A percentile compares a stretch with the other conserved stretches of the same genome.
Evolutionary conservation across 2,329 filamentous ascomycete species (phyloP).

Genomic region (Fusarium palustre): DNA sequence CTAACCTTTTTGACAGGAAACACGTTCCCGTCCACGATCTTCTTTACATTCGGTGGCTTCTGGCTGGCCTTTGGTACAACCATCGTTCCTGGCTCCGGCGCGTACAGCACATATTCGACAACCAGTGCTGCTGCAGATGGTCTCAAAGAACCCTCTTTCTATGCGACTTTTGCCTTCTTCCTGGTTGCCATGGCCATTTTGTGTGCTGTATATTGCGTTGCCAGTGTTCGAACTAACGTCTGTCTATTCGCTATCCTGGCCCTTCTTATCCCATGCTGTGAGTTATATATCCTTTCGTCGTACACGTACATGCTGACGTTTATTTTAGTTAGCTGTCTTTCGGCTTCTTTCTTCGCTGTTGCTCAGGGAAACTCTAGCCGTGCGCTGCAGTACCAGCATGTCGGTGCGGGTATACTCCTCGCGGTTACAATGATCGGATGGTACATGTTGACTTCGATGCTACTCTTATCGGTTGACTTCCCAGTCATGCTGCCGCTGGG

Average conservation of each 20-base stretch:
- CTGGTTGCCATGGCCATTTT: conserved; percentile 71
- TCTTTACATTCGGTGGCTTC: conserved; percentile 61
- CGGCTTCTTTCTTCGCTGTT: conserved; percentile 49
- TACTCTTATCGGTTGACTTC: conserved; percentile 64
- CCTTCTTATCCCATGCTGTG: conserved; percentile 61
- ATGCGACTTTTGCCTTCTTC: conserved; percentile 67
- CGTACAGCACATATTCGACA: conserved; percentile 55
- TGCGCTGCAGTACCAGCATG: conserved; percentile 45
- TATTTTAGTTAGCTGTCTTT: conserved; percentile 44
- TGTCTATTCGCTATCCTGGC: conserved; percentile 69
- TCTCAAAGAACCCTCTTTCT: conserved; percentile 58
- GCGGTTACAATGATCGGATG: conserved; percentile 55
- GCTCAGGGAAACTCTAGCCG: conserved; percentile 27
- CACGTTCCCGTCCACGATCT: conserved; percentile 66
- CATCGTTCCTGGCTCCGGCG: conserved; percentile 60
- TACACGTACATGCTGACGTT: not conserved
- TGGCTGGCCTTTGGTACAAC: conserved; percentile 64
- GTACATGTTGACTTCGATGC: conserved; percentile 63
- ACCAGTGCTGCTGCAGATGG: conserved; percentile 52
- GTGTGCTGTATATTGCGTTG: conserved; percentile 71
- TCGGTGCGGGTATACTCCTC: conserved; percentile 45
- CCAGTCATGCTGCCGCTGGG: conserved; percentile 62
- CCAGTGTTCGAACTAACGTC: conserved; percentile 73
- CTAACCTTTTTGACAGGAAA: conserved; percentile 51
- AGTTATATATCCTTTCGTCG: not conserved